A percentile compares a stretch with the other conserved stretches of the same genome.
phyloP scores from a whole-genome alignment of 2,329 filamentous ascomycete genomes.

The Arthrinium puccinioides region DNA sequence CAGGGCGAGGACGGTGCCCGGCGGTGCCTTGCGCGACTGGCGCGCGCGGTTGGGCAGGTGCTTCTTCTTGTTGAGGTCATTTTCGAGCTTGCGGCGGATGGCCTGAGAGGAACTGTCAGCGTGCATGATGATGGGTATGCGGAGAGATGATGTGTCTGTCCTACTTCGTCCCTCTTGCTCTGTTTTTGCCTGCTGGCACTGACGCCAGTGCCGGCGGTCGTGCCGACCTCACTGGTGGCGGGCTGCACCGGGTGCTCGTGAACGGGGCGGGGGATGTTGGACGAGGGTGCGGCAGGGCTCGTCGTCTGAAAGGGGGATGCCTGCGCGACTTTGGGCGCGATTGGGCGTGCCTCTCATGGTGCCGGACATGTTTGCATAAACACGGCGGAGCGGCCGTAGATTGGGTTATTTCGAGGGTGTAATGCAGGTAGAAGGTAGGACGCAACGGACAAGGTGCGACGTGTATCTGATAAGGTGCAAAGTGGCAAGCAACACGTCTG shows the following conservation, averaged over 20 bases:
- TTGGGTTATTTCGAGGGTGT: conserved; percentile 9
- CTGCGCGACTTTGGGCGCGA: conserved; percentile 50
- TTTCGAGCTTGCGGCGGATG: conserved; percentile 94
- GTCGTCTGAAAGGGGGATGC: conserved; percentile 44
- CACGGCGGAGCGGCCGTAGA: conserved; percentile 12
- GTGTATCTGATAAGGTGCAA: too few relatives aligned
- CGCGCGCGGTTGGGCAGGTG: conserved; percentile 63
- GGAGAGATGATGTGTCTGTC: conserved; percentile 21
- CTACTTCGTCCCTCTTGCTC: conserved; percentile 95
- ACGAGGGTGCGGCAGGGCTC: conserved; percentile 43
- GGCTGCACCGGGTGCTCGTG: conserved; percentile 40
- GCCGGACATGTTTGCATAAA: conserved; percentile 40
- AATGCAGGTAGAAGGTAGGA: too few relatives aligned
- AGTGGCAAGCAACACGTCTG: too few relatives aligned
- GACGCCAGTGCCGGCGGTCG: conserved; percentile 61
- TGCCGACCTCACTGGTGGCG: conserved; percentile 43
- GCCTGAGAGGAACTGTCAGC: conserved; percentile 53
- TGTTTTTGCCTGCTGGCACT: conserved; percentile 95
- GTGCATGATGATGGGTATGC: conserved; percentile 12
- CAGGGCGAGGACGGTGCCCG: conserved; percentile 89
- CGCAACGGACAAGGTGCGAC: too few relatives aligned
- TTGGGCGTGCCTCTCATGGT: conserved; percentile 66
- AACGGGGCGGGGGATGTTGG: conserved; percentile 66
- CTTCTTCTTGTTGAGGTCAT: conserved; percentile 96
- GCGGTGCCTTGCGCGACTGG: conserved; percentile 86